phyloP scores from a whole-genome alignment of 352 stramenopile genomes.

The Globisporangium polare region DNA sequence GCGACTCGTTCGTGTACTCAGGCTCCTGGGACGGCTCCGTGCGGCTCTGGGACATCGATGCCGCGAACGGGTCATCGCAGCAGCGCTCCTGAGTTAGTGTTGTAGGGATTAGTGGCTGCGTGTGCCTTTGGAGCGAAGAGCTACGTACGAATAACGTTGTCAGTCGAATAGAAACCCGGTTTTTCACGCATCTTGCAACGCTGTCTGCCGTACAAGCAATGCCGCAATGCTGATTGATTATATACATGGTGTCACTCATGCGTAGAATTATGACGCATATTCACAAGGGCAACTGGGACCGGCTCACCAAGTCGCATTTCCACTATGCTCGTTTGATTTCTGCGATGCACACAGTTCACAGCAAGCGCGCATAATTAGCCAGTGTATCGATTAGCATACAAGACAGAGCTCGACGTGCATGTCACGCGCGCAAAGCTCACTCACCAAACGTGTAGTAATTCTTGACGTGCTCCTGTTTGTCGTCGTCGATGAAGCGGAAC shows the following conservation, averaged over 20 bases:
- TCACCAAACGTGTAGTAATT: constrained; percentile 75
- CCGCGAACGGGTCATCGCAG: background rate
- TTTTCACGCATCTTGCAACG: no score
- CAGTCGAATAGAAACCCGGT: background rate
- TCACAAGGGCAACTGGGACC: background rate
- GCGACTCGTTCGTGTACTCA: constrained; percentile 64
- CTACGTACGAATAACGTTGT: background rate
- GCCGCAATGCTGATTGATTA: background rate
- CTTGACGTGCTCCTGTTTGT: constrained; percentile 64
- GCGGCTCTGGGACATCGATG: constrained; percentile 63
- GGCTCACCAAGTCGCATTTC: background rate
- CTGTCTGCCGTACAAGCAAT: background rate
- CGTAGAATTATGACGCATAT: background rate
- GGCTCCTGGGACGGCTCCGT: constrained; percentile 73
- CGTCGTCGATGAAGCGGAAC: constrained; percentile 70
- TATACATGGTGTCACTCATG: background rate
- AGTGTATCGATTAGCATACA: background rate
- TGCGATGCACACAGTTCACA: constrained; percentile 14
- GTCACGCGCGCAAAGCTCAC: constrained; percentile 15
- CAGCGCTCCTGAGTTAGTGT: constrained; percentile 2
- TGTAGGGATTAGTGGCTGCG: background rate
- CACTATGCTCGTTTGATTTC: constrained; percentile 56
- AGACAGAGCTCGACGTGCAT: no score
- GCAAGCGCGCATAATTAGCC: background rate
- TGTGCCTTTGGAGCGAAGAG: background rate